Conservation (phyloP, 805 yeast genomes). For the Kazachstania kunashirensis region DNA sequence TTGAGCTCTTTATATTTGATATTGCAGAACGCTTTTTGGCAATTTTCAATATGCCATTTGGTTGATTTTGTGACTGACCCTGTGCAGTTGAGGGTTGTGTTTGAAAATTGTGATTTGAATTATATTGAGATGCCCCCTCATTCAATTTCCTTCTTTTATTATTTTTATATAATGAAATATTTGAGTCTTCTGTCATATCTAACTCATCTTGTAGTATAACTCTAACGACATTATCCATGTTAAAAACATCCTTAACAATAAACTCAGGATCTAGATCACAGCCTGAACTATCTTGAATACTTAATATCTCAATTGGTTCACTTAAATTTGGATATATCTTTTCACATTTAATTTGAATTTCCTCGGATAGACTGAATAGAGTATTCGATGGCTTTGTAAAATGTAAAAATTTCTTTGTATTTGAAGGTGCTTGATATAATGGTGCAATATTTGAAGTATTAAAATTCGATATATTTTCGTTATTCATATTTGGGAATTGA, state of each 20-base stretch:
- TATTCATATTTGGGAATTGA: slow-evolving; percentile 3
- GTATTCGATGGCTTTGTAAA: slow-evolving; percentile 42
- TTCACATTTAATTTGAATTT: slow-evolving; percentile 44
- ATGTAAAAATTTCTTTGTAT: slow-evolving; percentile 49
- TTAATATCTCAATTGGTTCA: slow-evolving; percentile 43
- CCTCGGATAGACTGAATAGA: slow-evolving; percentile 42
- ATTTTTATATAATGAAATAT: slow-evolving; percentile 19
- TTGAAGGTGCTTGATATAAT: slow-evolving; percentile 12
- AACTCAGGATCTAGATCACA: slow-evolving; percentile 81
- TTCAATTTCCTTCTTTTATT: slow-evolving; percentile 20
- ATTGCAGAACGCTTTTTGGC: slow-evolving; percentile 17
- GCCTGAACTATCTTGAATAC: slow-evolving; percentile 54
- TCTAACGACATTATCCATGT: slow-evolving; percentile 36
- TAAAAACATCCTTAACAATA: slow-evolving; percentile 53
- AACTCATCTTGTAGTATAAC: slow-evolving; percentile 37
- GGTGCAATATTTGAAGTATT: slow-evolving; percentile 10
- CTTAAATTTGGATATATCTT: slow-evolving; percentile 55
- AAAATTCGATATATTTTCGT: background rate
- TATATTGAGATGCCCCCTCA: slow-evolving; percentile 7
- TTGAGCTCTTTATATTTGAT: slow-evolving; percentile 5
- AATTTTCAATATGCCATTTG: slow-evolving; percentile 14
- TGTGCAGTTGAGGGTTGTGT: background rate
- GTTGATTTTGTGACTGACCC: slow-evolving; percentile 4
- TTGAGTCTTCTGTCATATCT: slow-evolving; percentile 17
- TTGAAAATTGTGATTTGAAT: background rate